Evolutionary conservation across 2,329 filamentous ascomycete genomes (phyloP).

Genomic region (Cytospora schulzeri): DNA sequence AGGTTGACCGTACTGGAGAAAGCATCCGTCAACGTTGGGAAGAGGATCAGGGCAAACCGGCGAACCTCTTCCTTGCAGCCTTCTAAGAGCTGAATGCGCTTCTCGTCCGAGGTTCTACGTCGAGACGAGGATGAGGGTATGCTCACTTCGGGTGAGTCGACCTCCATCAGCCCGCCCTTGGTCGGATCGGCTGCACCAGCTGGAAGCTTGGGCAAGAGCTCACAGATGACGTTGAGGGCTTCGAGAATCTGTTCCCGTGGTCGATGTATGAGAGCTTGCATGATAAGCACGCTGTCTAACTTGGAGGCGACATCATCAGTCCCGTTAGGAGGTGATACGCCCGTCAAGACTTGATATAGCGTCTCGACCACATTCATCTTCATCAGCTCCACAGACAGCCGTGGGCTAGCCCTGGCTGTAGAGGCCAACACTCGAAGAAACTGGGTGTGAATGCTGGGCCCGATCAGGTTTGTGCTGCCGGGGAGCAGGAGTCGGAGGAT

Average conservation of each 20-base stretch:
- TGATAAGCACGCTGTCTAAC: conserved; percentile 94
- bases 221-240: conserved; percentile 95
- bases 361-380: conserved; percentile 98
- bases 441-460: conserved; percentile 91
- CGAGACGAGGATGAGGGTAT: conserved; percentile 45
- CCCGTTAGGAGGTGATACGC: conserved; percentile 84
- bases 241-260: conserved; percentile 96
- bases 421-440: conserved; percentile 92
- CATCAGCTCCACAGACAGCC: conserved; percentile 84
- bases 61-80: conserved; percentile 85
- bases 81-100: conserved; percentile 77
- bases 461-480: conserved; percentile 93
- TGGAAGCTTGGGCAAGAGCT: conserved; percentile 79
- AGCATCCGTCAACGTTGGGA: conserved; percentile 92
- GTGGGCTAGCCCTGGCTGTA: conserved; percentile 84
- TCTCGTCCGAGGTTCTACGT: conserved; percentile 69
- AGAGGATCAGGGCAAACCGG: conserved; percentile 88
- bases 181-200: conserved; percentile 48
- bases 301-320: conserved; percentile 78
- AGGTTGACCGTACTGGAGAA: conserved; percentile 98
- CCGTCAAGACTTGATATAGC: conserved; percentile 93
- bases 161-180: conserved; percentile 48
- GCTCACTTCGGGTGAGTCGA: conserved; percentile 43
- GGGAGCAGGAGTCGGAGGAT: conserved; percentile 86
- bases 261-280: conserved; percentile 96